A percentile compares a stretch with the other conserved stretches of the same genome.
Evolutionary conservation across 371 early-diverging fungal species (phyloP).

Genomic region (Mucor plumbeus): DNA sequence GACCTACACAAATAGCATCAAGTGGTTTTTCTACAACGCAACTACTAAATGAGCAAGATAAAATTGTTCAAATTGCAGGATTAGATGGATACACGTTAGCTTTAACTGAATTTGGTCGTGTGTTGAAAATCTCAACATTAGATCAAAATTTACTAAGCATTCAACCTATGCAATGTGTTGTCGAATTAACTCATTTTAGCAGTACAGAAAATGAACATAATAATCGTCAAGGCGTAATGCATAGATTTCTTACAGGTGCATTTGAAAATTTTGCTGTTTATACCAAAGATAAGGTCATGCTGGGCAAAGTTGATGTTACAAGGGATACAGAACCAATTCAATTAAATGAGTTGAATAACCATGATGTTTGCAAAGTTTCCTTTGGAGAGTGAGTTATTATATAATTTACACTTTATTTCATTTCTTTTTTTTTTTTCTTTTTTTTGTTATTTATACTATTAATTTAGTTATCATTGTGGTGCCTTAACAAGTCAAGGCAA

Average conservation of each 20-base stretch:
- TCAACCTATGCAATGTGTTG: slow-evolving; percentile 1
- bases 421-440: background rate
- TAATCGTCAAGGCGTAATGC: slow-evolving; percentile 14
- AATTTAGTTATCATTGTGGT: slow-evolving; percentile 47
- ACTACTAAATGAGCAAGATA: slow-evolving; percentile 6
- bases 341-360: slow-evolving; percentile 15
- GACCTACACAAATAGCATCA: background rate
- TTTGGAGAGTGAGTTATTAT: slow-evolving; percentile 35
- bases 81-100: slow-evolving; percentile 25
- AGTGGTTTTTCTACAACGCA: background rate
- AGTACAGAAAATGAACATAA: slow-evolving; percentile 10
- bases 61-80: slow-evolving; percentile 31
- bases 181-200: slow-evolving; percentile 20
- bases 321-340: slow-evolving; percentile 6
- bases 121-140: slow-evolving; percentile 20
- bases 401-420: background rate
- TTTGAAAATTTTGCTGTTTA: slow-evolving; percentile 33
- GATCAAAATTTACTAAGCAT: background rate
- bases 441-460: background rate
- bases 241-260: slow-evolving; percentile 25
- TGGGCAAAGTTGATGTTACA: slow-evolving; percentile 18
- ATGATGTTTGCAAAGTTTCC: slow-evolving; percentile 28
- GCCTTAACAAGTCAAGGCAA: slow-evolving; percentile 49
- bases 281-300: slow-evolving; percentile 27
- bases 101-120: slow-evolving; percentile 24